Evolutionary conservation across 1,284 basidiomycete genomes (phyloP).

Genomic region (Ustilago hordei): DNA sequence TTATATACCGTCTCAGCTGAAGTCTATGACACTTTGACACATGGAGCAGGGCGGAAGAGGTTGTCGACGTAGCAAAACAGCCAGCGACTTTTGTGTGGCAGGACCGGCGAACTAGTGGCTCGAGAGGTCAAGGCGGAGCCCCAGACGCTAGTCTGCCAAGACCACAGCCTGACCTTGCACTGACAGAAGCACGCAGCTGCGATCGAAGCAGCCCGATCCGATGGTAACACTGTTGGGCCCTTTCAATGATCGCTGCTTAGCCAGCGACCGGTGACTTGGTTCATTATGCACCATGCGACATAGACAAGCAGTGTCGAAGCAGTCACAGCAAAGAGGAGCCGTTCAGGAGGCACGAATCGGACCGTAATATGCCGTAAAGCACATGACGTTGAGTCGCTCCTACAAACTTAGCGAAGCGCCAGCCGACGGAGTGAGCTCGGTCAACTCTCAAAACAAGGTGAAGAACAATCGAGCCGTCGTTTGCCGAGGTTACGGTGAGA

Average conservation of each 20-base stretch:
- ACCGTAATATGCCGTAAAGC: background rate
- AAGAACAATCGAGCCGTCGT: background rate
- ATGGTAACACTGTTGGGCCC: background rate
- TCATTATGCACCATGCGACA: background rate
- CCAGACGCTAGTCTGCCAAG: background rate
- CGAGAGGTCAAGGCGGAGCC: slow-evolving; percentile 1
- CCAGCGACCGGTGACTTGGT: background rate
- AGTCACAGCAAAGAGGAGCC: background rate
- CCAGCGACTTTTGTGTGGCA: background rate
- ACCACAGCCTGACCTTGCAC: background rate
- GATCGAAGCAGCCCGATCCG: background rate
- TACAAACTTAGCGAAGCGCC: background rate
- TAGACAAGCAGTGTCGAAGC: background rate
- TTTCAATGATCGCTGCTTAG: background rate
- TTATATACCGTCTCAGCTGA: slow-evolving; percentile 3
- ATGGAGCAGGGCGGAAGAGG: background rate
- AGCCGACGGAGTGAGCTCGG: slow-evolving; percentile 1
- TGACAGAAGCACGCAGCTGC: background rate
- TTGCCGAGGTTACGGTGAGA: background rate
- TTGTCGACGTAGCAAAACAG: background rate
- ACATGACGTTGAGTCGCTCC: background rate
- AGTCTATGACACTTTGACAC: background rate
- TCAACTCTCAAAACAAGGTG: background rate
- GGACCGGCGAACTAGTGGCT: background rate
- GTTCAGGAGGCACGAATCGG: background rate